These are phyloP conservation scores for Lachnellula occidentalis DNA, from an alignment of 2,329 filamentous ascomycete genomes.

Conservation along the genomic window DNA sequence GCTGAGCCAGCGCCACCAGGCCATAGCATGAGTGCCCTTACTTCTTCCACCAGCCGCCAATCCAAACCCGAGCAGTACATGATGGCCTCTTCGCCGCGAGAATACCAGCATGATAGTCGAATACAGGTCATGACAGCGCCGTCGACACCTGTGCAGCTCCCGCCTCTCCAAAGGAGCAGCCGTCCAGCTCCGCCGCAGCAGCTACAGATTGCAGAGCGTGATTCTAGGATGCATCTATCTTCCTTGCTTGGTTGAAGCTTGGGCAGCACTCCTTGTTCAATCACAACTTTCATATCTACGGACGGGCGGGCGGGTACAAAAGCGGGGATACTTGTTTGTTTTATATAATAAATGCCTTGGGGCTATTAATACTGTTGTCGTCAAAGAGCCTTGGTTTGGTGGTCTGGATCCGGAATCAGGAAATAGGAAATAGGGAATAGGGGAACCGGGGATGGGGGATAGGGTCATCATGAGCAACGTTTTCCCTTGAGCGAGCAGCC, in stretches of 20 bases:
- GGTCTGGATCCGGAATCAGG: no score
- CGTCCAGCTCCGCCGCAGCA: slow-evolving; percentile 9
- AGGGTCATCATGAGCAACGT: slow-evolving; percentile 6
- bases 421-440: no score
- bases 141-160: slow-evolving; percentile 28
- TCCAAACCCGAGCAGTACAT: slow-evolving; percentile 6
- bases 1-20: slow-evolving; percentile 19
- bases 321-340: not conserved
- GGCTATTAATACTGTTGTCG: not conserved
- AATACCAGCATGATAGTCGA: slow-evolving; percentile 18
- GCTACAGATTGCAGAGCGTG: slow-evolving; percentile 14
- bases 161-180: slow-evolving; percentile 22
- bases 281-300: not conserved
- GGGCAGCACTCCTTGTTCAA: not conserved
- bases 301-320: not conserved
- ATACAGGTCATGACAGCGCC: slow-evolving; percentile 25
- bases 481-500: not conserved
- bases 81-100: slow-evolving; percentile 13
- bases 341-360: not conserved
- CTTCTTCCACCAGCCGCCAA: slow-evolving; percentile 13
- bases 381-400: no score
- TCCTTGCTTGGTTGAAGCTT: slow-evolving; percentile 22
- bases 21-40: slow-evolving; percentile 7
- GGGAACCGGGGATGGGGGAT: not conserved
- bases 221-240: slow-evolving; percentile 31